Evolutionary conservation across 164 flowering plant species (phyloP).

Genomic region (Vitis rotundifolia): DNA sequence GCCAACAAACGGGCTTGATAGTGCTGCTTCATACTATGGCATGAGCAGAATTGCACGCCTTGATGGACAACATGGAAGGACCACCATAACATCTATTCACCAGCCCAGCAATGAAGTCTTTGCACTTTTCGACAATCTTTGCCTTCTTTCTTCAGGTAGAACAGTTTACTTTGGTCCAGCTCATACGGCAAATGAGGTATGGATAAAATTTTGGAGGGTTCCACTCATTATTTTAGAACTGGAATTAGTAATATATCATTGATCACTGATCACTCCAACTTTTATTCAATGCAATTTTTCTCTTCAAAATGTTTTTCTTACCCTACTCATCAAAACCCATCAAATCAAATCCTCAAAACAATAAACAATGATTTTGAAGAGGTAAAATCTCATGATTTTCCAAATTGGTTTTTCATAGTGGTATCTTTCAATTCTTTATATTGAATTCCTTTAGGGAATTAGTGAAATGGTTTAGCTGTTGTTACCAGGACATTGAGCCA

Average conservation of each 20-base stretch:
- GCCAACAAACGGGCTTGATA: conserved; percentile 37
- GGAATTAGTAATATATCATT: neutral
- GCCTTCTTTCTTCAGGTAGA: no score
- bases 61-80: no score
- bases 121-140: no score
- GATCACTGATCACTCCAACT: neutral
- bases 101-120: no score
- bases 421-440: no score
- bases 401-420: no score
- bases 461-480: no score
- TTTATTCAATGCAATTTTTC: conserved; percentile 48
- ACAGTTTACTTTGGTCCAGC: neutral
- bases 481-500: conserved; percentile 27
- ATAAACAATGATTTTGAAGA: conserved; percentile 74
- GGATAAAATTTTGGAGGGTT: neutral
- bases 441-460: no score
- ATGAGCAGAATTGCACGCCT: no score
- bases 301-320: conserved; percentile 66
- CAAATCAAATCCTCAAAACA: conserved; percentile 73
- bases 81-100: no score
- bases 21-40: conserved; percentile 32
- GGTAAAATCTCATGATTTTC: conserved; percentile 28
- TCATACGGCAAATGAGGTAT: conserved; percentile 32
- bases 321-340: conserved; percentile 68
- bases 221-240: neutral